Evolutionary conservation across 345 rosid species (phyloP).

Genomic region (Sisymbrium altissimum): DNA sequence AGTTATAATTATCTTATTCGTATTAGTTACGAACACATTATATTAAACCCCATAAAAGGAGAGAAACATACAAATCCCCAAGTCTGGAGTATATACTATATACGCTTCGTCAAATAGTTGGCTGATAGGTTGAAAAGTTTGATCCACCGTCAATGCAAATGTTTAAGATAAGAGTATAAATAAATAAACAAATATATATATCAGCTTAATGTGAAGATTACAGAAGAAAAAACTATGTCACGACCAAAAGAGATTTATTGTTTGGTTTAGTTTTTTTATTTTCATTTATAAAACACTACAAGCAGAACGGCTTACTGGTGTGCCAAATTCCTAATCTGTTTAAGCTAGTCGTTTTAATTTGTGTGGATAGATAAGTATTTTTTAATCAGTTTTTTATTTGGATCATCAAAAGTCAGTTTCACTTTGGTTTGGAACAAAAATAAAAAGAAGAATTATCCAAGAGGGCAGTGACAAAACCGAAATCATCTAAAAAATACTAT

Average conservation of each 20-base stretch:
- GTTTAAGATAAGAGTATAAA: constrained; percentile 5
- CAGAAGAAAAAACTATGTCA: neutral
- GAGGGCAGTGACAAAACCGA: neutral
- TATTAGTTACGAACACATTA: constrained; percentile 6
- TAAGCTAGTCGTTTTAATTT: neutral
- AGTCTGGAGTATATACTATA: neutral
- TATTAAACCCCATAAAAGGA: neutral
- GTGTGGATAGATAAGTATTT: neutral
- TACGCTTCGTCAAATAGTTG: neutral
- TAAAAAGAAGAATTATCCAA: neutral
- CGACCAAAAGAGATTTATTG: no score
- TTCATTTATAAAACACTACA: no score
- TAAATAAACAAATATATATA: no score
- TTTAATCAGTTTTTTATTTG: neutral
- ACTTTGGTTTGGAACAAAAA: neutral
- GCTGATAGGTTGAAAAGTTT: neutral
- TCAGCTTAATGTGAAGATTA: neutral
- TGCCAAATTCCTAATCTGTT: neutral
- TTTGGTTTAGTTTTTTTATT: no score
- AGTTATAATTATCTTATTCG: neutral
- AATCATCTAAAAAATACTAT: neutral
- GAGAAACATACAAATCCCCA: neutral
- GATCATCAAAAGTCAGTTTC: neutral
- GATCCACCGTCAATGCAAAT: neutral
- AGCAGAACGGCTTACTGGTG: neutral